phyloP scores from a whole-genome alignment of 1,284 basidiomycete species.

The Uromyces viciae-fabae region DNA sequence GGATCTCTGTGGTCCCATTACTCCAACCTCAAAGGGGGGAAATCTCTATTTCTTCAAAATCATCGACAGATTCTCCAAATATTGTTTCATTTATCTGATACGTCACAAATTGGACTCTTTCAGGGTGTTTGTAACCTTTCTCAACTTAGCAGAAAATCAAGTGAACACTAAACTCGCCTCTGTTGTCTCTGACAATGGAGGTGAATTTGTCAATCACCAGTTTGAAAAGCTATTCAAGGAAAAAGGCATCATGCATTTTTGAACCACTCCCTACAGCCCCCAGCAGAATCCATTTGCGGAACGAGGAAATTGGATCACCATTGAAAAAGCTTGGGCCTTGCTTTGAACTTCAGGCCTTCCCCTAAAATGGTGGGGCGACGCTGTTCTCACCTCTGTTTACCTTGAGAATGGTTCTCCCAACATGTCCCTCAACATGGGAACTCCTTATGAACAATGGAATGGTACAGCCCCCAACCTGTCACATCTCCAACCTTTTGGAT shows the following conservation, averaged over 20 bases:
- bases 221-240: not conserved
- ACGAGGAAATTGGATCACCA: not conserved
- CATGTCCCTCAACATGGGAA: not conserved
- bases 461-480: not conserved
- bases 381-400: not conserved
- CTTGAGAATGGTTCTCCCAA: not conserved
- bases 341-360: not conserved
- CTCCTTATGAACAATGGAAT: constrained; percentile 2
- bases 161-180: not conserved
- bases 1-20: not conserved
- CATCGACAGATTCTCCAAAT: not conserved
- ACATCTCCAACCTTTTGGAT: not conserved
- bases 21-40: not conserved
- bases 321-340: not conserved
- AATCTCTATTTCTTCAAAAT: not conserved
- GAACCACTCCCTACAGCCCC: constrained; percentile 21
- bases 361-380: not conserved
- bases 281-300: constrained; percentile 31
- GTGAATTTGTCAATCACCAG: not conserved
- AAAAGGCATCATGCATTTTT: not conserved
- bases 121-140: not conserved
- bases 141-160: not conserved
- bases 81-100: not conserved
- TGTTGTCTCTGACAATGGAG: constrained; percentile 25
- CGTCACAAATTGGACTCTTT: not conserved